Evolutionary conservation across 495 filamentous ascomycete species (phyloP).

Genomic region (Aspergillus campestris): DNA sequence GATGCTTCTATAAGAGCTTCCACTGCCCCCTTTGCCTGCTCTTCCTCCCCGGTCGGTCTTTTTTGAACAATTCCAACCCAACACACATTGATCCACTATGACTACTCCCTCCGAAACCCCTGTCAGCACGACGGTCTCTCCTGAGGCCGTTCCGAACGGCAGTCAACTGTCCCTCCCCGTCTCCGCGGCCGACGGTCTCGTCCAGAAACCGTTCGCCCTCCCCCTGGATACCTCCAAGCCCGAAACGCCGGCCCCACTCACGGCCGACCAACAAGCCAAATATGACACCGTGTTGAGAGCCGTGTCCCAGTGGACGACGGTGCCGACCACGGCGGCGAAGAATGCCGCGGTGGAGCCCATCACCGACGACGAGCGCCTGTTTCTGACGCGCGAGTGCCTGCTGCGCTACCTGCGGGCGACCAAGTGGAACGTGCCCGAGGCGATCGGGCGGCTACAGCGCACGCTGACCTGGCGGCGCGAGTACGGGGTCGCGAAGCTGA

Average conservation of each 20-base stretch:
- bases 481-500: slow-evolving; percentile 67
- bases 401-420: slow-evolving; percentile 87
- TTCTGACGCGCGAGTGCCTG: slow-evolving; percentile 84
- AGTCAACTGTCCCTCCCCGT: slow-evolving; percentile 34
- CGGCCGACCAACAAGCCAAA: slow-evolving; percentile 70
- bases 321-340: slow-evolving; percentile 53
- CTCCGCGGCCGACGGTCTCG: slow-evolving; percentile 38
- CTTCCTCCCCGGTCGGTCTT: no score
- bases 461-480: slow-evolving; percentile 86
- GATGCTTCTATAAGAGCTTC: no score
- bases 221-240: slow-evolving; percentile 52
- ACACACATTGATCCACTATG: neutral
- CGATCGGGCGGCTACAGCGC: slow-evolving; percentile 65
- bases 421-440: slow-evolving; percentile 75
- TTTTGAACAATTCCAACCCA: no score
- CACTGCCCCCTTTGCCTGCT: neutral
- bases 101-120: slow-evolving; percentile 2
- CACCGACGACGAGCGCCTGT: slow-evolving; percentile 75
- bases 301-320: slow-evolving; percentile 60
- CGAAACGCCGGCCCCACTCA: slow-evolving; percentile 45
- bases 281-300: slow-evolving; percentile 64
- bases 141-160: slow-evolving; percentile 12
- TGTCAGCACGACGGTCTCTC: neutral
- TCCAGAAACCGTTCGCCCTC: slow-evolving; percentile 61
- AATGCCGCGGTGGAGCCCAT: slow-evolving; percentile 54